Base-by-base conservation (phyloP, 108 stramenopile species). In the Cylindrotheca fusiformis region DNA sequence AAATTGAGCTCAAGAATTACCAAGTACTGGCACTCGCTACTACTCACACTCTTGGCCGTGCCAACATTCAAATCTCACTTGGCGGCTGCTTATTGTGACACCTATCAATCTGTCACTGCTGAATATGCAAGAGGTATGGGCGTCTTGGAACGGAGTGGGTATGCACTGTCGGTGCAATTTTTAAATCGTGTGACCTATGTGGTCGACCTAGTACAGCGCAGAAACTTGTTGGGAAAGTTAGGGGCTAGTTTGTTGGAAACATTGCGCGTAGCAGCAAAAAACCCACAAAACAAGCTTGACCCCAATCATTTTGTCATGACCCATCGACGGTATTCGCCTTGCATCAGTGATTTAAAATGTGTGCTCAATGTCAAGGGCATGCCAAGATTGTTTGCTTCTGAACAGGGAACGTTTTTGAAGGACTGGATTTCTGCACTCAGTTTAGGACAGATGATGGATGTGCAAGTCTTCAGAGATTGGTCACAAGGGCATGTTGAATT, bases 171-270 rank as follows among this genome's bases (percentile, higher is more conserved):
- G 2, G 93, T 94, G 4, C 97, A 97, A 65, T 97, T 96, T 64
- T 63, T 97, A 44, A 97, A 97, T 72, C 87, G 97, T 0, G 81
- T 86, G 21, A 82, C 87, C 5, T 97, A 95, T 59, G 95, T 97
- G n/a, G 65, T 75, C 33, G 88, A 86, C 51, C 63, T 97, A 24
- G 86, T 88, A 0, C 69, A 77, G 62, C 55, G 78, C 19, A 64
- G 86, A 32, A 78, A 88, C 63, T 63, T 95, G 18, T 69, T 95
- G 48, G 76, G 76, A 23, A 79, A 75, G 33, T 69, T 95, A 33
- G 83, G 80, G 31, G 58, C 72, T 23, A 72, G 84, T 59, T 58
- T 92, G 26, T 58, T 85, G 1, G 84, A 87, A 48, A 88, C 84
- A 10, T 50, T 92, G 52, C 24, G 56, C 12, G 71, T 75, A 0